These are phyloP conservation scores for Scenedesmus sp. DNA, from an alignment of 163 green algal species.

Conservation along the genomic window DNA sequence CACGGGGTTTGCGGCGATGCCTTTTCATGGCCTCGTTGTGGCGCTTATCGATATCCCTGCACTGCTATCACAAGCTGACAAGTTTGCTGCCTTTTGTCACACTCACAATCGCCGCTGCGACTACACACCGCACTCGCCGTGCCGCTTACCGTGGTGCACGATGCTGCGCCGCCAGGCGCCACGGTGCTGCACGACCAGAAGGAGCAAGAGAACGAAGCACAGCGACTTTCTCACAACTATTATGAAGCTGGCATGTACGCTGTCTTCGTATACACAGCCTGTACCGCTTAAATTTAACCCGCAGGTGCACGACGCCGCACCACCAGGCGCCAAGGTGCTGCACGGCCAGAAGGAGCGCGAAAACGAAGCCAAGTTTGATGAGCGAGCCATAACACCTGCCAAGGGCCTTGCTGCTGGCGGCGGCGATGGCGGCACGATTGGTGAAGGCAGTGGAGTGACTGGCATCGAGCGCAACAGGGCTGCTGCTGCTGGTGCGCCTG, in stretches of 20 bases:
- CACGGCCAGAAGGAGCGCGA: conserved; percentile 13
- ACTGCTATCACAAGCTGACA: too few species aligned
- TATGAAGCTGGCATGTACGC: too few species aligned
- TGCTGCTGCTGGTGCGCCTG: conserved; percentile 10
- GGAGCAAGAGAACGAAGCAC: conserved; percentile 4
- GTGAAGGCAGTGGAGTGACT: conserved; percentile 19
- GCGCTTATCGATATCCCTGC: too few species aligned
- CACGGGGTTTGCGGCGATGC: too few species aligned
- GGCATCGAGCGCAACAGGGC: conserved; percentile 1
- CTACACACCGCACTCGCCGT: too few species aligned
- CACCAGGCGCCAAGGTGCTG: conserved; percentile 48
- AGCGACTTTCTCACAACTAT: too few species aligned
- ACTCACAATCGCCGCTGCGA: too few species aligned
- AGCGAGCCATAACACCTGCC: not conserved
- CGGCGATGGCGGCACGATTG: not conserved
- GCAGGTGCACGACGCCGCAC: conserved; percentile 43
- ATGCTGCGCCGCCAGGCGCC: conserved; percentile 44
- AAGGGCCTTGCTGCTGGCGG: not conserved
- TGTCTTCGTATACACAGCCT: too few species aligned
- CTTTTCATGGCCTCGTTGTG: too few species aligned
- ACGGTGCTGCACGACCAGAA: conserved; percentile 41
- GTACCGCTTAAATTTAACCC: not conserved
- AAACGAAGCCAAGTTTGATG: conserved; percentile 43
- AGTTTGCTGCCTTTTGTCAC: too few species aligned
- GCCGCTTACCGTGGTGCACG: not conserved